These are phyloP conservation scores for Daldinia caldariorum DNA, from an alignment of 495 filamentous ascomycete species.

Conservation along the genomic window DNA sequence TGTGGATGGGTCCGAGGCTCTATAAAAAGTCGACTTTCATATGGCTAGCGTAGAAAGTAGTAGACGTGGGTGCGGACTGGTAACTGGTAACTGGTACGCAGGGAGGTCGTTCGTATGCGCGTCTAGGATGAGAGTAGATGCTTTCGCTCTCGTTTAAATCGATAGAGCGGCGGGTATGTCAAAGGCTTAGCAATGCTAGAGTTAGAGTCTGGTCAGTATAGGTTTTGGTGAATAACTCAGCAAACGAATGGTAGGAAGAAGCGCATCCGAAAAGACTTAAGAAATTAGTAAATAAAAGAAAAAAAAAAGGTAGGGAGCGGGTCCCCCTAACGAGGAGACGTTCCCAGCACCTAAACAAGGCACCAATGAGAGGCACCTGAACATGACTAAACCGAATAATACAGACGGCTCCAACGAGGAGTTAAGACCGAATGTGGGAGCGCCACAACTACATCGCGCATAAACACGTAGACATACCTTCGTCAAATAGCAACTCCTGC, in stretches of 20 bases:
- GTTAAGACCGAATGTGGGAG: constrained; percentile 3
- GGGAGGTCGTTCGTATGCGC: constrained; percentile 15
- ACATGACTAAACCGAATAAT: constrained; percentile 7
- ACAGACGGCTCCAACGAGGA: neutral
- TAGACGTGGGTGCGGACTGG: constrained; percentile 8
- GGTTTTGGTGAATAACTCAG: neutral
- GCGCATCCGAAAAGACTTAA: neutral
- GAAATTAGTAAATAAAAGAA: too few relatives aligned
- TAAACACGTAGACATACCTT: constrained; percentile 31
- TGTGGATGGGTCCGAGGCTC: neutral
- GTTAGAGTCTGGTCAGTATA: constrained; percentile 19
- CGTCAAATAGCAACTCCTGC: constrained; percentile 1
- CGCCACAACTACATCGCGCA: neutral
- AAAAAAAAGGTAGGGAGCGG: neutral
- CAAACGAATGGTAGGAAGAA: neutral
- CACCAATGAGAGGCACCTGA: constrained; percentile 10
- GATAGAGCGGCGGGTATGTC: constrained; percentile 33
- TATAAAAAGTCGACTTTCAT: neutral
- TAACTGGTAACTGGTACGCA: constrained; percentile 1
- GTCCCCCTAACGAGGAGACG: neutral
- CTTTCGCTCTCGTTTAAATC: constrained; percentile 21
- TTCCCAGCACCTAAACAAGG: neutral
- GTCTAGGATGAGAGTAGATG: constrained; percentile 20
- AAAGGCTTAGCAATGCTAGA: constrained; percentile 28
- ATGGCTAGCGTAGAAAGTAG: neutral